phyloP scores from a whole-genome alignment of 164 flowering plant genomes.

The Aristolochia contorta region DNA sequence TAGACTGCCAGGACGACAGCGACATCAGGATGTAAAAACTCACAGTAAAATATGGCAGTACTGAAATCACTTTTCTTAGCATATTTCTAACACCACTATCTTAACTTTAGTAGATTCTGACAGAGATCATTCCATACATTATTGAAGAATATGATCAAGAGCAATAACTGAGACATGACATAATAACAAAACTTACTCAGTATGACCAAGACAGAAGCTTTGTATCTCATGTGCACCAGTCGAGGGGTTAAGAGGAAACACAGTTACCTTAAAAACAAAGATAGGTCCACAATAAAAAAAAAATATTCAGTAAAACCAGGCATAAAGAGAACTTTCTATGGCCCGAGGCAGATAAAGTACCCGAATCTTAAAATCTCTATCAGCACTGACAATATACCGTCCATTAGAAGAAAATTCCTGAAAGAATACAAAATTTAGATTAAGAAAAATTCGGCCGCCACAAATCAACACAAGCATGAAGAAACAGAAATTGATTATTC shows the following conservation, averaged over 20 bases:
- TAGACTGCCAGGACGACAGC: too few relatives aligned
- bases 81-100: too few relatives aligned
- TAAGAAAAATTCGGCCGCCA: neutral
- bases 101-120: too few relatives aligned
- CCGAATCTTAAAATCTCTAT: slow-evolving; percentile 94
- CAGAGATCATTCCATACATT: too few relatives aligned
- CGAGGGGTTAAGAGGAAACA: slow-evolving; percentile 60
- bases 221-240: slow-evolving; percentile 93
- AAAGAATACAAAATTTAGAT: slow-evolving; percentile 8
- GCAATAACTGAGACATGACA: neutral
- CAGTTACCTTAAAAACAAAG: slow-evolving; percentile 53
- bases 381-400: slow-evolving; percentile 66
- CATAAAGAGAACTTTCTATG: neutral
- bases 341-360: slow-evolving; percentile 29
- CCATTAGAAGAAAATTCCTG: slow-evolving; percentile 97
- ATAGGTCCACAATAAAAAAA: slow-evolving; percentile 1
- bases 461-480: neutral
- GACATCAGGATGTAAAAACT: too few relatives aligned
- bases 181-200: slow-evolving; percentile 38
- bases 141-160: neutral
- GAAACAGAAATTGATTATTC: neutral
- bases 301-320: neutral
- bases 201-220: slow-evolving; percentile 91
- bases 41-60: too few relatives aligned
- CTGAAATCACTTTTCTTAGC: too few relatives aligned